These are phyloP conservation scores for Nepenthes gracilis DNA, from an alignment of 148 eudicot genomes.

Conservation along the genomic window DNA sequence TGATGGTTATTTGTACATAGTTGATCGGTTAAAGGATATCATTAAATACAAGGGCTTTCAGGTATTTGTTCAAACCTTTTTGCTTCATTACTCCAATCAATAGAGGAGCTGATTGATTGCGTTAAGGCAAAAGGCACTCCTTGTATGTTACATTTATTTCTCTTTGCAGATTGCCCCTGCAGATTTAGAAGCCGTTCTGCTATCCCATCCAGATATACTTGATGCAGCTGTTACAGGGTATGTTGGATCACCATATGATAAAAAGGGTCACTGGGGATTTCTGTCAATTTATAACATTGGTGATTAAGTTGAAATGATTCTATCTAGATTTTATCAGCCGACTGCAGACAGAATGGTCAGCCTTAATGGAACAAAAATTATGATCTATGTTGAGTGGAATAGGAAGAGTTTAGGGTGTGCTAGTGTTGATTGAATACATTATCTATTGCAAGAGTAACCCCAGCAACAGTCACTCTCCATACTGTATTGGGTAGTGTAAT, in stretches of 20 bases:
- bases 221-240: slow-evolving; percentile 86
- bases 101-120: neutral
- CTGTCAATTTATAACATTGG: neutral
- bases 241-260: slow-evolving; percentile 8
- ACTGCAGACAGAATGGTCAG: too few relatives aligned
- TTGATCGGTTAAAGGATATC: slow-evolving; percentile 86
- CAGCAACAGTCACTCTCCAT: too few relatives aligned
- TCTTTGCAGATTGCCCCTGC: slow-evolving; percentile 81
- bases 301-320: neutral
- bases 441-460: too few relatives aligned
- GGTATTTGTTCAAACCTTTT: slow-evolving; percentile 19
- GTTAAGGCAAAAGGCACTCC: neutral
- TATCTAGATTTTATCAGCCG: neutral
- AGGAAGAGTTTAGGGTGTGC: too few relatives aligned
- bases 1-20: slow-evolving; percentile 63
- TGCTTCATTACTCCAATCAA: neutral
- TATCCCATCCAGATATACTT: slow-evolving; percentile 66
- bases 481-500: too few relatives aligned
- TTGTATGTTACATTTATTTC: neutral
- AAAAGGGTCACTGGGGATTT: neutral
- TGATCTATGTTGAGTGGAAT: too few relatives aligned
- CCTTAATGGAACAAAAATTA: too few relatives aligned
- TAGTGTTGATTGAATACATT: too few relatives aligned
- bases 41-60: slow-evolving; percentile 97
- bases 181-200: slow-evolving; percentile 65